Evolutionary conservation across 208 protist genomes (phyloP).

Genomic region (Leishmania turanica): DNA sequence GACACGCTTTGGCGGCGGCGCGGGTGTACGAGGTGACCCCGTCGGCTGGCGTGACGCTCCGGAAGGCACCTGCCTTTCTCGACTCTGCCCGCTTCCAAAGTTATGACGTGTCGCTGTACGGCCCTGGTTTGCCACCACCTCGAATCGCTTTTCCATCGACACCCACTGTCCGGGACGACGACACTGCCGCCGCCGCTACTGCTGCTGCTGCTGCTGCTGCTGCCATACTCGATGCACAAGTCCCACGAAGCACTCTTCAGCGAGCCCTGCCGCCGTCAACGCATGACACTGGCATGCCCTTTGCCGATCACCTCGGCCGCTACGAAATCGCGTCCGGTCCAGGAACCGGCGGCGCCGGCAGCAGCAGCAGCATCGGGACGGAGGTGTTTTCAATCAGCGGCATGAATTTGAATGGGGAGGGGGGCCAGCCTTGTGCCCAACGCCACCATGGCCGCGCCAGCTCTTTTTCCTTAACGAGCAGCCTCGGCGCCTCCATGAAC

Average conservation of each 20-base stretch:
- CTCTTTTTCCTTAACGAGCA: conserved; percentile 38
- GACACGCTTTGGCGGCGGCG: conserved; percentile 13
- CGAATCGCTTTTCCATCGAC: background rate
- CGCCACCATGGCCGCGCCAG: background rate
- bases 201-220: background rate
- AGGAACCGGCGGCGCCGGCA: conserved; percentile 31
- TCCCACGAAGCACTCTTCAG: background rate
- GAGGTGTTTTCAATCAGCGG: background rate
- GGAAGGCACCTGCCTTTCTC: conserved; percentile 65
- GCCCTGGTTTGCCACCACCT: background rate
- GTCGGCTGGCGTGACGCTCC: conserved; percentile 53
- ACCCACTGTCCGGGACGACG: background rate
- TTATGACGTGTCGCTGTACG: conserved; percentile 59
- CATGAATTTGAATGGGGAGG: background rate
- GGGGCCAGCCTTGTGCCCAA: background rate
- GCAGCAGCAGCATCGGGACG: background rate
- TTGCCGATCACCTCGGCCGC: background rate
- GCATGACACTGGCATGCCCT: background rate
- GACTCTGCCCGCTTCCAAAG: conserved; percentile 60
- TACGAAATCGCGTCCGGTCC: conserved; percentile 39
- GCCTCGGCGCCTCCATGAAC: conserved; percentile 63
- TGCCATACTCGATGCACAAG: background rate
- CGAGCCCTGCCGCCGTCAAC: background rate
- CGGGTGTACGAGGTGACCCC: conserved; percentile 63
- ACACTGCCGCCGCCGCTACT: background rate